Percentiles rank a stretch among this genome's conserved stretches.
Conservation (phyloP, 2,329 filamentous ascomycete species). For the Curvularia eragrostidis region DNA sequence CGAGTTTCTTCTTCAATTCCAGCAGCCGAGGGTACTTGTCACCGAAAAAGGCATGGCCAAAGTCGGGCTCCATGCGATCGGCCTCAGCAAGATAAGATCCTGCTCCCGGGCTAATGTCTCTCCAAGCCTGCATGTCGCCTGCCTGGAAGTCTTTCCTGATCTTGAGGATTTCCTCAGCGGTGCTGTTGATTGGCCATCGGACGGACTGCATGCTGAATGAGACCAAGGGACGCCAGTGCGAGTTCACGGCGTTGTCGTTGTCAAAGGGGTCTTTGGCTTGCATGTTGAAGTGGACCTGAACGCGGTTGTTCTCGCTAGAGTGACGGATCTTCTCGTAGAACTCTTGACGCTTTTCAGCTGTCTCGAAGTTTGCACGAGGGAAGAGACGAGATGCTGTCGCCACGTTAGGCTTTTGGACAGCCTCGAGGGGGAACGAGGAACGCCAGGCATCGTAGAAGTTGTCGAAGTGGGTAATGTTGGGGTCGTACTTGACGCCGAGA, state of each 20-base stretch:
- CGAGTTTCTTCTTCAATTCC: slow-evolving; percentile 41
- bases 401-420: slow-evolving; percentile 42
- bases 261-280: slow-evolving; percentile 39
- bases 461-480: slow-evolving; percentile 45
- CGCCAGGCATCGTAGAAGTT: slow-evolving; percentile 45
- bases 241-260: slow-evolving; percentile 42
- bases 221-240: slow-evolving; percentile 37
- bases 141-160: slow-evolving; percentile 37
- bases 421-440: slow-evolving; percentile 45
- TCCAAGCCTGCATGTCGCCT: slow-evolving; percentile 41
- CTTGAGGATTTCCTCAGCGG: slow-evolving; percentile 33
- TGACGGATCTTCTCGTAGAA: slow-evolving; percentile 36
- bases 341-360: slow-evolving; percentile 41
- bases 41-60: slow-evolving; percentile 43
- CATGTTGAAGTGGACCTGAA: slow-evolving; percentile 49
- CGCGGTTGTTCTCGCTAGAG: slow-evolving; percentile 44
- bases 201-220: slow-evolving; percentile 43
- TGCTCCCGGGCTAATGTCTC: slow-evolving; percentile 41
- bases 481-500: slow-evolving; percentile 41
- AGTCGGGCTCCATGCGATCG: slow-evolving; percentile 43
- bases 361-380: slow-evolving; percentile 45
- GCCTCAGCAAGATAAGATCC: slow-evolving; percentile 42
- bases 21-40: slow-evolving; percentile 41
- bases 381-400: slow-evolving; percentile 46
- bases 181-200: slow-evolving; percentile 42